Evolutionary conservation across 768 basidiomycete species (phyloP), one percentile per base, ranked within the genome.

Genomic region (Stropharia rugosoannulata): DNA sequence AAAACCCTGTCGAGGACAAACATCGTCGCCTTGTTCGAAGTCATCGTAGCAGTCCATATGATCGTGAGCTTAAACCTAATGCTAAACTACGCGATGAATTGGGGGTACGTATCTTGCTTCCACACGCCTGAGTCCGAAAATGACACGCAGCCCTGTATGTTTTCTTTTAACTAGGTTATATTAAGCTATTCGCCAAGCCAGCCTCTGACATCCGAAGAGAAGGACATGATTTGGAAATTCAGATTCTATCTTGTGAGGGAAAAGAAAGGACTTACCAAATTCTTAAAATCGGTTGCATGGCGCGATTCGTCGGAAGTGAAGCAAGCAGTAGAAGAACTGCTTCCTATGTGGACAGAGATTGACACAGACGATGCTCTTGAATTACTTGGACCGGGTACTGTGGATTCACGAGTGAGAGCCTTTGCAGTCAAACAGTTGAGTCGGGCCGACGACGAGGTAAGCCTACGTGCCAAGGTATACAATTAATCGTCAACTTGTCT

Each of bases 1-100:
- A 98, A 62, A 99, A 99, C 65, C 95, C 95, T 0, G 95, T 98
- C 0, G 97, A 99, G 65, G 93, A 95, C 66, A 99, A 99, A 66
- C 95, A 98, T 66, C 83, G 97, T 32, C 83, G 95, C 1, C 79
- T 98, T 3, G 91, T 98, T 57, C 87, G 97, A 45, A 96, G 95
- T 68, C 95, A 98, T 63, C 79, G 97, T 44, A 94, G 93, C 49
- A 95, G 96, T 44, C 93, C 95, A 0, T 89, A 97, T 49, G 96
- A 98, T 65, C 76, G 94, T 50, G 97, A 98, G 66, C 77, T 99
- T 52, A 99, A 99, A 63, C 97, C 97, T 0, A 96, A 98, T 65
- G 94, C 96, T 1, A 93, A 93, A 69, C 90, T 95, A 59, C 78
- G 97, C 56, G 96, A 99, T 68, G 91, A 95, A 47, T 82, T 99